phyloP scores from a whole-genome alignment of 202 grass and related monocot species.

The Alloteropsis angusta region DNA sequence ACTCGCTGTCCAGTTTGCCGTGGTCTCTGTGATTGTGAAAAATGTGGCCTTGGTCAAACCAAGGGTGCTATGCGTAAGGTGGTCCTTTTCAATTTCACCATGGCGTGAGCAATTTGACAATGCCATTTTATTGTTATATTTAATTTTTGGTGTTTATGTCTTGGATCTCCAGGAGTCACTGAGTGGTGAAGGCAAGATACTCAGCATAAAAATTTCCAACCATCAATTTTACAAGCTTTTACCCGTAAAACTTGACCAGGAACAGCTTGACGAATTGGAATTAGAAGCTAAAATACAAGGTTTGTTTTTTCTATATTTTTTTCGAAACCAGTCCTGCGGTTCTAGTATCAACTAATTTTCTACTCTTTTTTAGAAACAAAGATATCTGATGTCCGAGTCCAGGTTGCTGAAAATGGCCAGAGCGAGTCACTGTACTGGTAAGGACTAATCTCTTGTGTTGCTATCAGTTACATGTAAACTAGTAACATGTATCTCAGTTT shows the following conservation, averaged over 20 bases:
- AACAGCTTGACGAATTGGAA: conserved; percentile 89
- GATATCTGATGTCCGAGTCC: conserved; percentile 53
- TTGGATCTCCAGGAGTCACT: conserved; percentile 43
- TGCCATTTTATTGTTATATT: conserved; percentile 15
- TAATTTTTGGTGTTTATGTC: conserved; percentile 7
- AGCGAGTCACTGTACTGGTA: conserved; percentile 70
- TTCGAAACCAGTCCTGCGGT: not conserved
- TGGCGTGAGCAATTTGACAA: conserved; percentile 9
- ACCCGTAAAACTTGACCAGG: conserved; percentile 62
- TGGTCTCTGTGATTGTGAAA: conserved; percentile 55
- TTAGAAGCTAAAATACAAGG: conserved; percentile 85
- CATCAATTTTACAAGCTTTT: conserved; percentile 74
- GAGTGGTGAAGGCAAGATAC: conserved; percentile 35
- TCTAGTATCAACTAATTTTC: conserved; percentile 16
- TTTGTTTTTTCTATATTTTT: conserved; percentile 30
- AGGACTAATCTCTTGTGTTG: not conserved
- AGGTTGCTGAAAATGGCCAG: conserved; percentile 60
- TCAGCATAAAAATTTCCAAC: conserved; percentile 64
- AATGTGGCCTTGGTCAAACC: conserved; percentile 35
- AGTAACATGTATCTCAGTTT: not conserved
- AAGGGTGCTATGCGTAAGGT: conserved; percentile 49
- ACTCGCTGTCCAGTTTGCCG: conserved; percentile 61
- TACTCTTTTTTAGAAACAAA: conserved; percentile 58
- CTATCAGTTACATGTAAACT: not conserved
- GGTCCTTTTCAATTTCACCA: conserved; percentile 5